Conservation (phyloP, 768 basidiomycete genomes). For the Boletus edulis region DNA sequence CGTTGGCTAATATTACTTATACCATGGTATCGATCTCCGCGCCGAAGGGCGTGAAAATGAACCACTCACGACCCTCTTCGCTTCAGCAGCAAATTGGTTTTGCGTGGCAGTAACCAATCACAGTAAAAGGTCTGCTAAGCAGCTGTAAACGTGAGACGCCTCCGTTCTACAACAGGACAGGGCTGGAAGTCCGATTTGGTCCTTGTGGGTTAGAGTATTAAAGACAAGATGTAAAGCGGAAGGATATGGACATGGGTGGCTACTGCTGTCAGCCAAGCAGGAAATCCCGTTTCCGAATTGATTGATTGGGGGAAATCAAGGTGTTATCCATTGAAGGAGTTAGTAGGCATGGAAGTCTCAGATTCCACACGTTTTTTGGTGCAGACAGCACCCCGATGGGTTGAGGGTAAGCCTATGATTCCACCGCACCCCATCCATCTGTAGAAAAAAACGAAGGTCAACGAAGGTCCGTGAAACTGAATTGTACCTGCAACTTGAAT, state of each 20-base stretch:
- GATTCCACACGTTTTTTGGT: background rate
- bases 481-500: background rate
- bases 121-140: background rate
- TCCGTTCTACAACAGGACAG: background rate
- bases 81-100: conserved; percentile 5
- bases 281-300: background rate
- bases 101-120: conserved; percentile 11
- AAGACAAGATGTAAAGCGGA: background rate
- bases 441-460: background rate
- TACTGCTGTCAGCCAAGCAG: background rate
- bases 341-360: background rate
- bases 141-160: background rate
- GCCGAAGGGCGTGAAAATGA: conserved; percentile 5
- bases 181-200: background rate
- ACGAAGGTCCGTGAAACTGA: background rate
- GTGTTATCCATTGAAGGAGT: no score
- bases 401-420: background rate
- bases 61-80: conserved; percentile 1
- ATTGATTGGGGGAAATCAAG: background rate
- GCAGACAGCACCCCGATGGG: background rate
- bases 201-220: conserved; percentile 11
- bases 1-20: background rate
- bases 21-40: conserved; percentile 11
- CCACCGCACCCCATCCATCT: background rate
- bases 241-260: background rate